Evolutionary conservation across 495 filamentous ascomycete genomes (phyloP).

Genomic region (Neurospora sp.): DNA sequence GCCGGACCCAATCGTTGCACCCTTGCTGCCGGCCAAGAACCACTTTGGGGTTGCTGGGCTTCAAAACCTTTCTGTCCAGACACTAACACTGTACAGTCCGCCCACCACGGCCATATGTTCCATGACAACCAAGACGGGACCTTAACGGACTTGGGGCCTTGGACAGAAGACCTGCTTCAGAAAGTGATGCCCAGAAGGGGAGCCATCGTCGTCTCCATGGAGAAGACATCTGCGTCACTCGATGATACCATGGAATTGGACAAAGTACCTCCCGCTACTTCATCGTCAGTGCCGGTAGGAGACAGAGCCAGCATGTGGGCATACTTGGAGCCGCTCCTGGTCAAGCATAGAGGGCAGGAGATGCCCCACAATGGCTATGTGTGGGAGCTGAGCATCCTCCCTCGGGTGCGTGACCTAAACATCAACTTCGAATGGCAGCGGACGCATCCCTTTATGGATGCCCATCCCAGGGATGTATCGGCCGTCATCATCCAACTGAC

Average conservation of each 20-base stretch:
- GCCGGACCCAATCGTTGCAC: background rate
- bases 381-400: slow-evolving; percentile 9
- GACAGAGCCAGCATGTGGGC: slow-evolving; percentile 9
- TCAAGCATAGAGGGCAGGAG: slow-evolving; percentile 4
- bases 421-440: slow-evolving; percentile 11
- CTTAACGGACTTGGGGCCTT: slow-evolving; percentile 13
- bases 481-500: slow-evolving; percentile 22
- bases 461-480: slow-evolving; percentile 16
- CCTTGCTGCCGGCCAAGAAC: background rate
- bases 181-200: background rate
- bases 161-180: slow-evolving; percentile 3
- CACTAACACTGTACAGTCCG: slow-evolving; percentile 2
- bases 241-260: background rate
- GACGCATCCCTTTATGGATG: slow-evolving; percentile 12
- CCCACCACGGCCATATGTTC: slow-evolving; percentile 14
- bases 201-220: slow-evolving; percentile 11
- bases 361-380: slow-evolving; percentile 9
- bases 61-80: background rate
- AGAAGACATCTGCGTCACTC: background rate
- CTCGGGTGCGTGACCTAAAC: slow-evolving; percentile 12
- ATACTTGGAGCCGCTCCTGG: slow-evolving; percentile 12
- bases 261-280: background rate
- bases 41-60: background rate
- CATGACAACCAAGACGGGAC: slow-evolving; percentile 32
- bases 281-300: background rate